phyloP scores from a whole-genome alignment of 2,329 filamentous ascomycete species.

The Fusarium anguioides region DNA sequence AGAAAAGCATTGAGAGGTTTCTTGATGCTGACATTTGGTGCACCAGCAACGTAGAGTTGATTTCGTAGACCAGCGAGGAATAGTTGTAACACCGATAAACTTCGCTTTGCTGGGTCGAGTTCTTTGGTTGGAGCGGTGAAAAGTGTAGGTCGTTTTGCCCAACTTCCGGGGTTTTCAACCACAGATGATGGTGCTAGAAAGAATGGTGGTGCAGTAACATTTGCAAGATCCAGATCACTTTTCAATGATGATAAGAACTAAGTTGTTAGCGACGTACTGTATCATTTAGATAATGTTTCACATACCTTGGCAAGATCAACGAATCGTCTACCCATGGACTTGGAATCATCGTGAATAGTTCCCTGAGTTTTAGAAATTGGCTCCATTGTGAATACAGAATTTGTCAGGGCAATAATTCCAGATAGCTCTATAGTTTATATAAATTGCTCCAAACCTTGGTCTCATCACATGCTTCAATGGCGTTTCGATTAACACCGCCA shows the following conservation, averaged over 20 bases:
- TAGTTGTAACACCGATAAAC: constrained; percentile 60
- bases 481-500: constrained; percentile 23
- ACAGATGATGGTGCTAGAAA: constrained; percentile 62
- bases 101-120: constrained; percentile 54
- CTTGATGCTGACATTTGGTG: constrained; percentile 60
- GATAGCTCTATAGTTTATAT: neutral
- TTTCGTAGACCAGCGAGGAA: constrained; percentile 59
- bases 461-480: constrained; percentile 27
- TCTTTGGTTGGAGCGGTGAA: constrained; percentile 61
- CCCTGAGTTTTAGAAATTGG: constrained; percentile 6
- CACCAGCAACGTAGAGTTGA: constrained; percentile 61
- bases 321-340: constrained; percentile 29
- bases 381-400: too few relatives aligned
- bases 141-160: constrained; percentile 60
- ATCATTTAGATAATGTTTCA: neutral
- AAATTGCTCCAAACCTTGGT: neutral
- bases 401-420: fast-evolving
- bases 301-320: constrained; percentile 35
- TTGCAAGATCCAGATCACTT: constrained; percentile 59
- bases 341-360: constrained; percentile 29
- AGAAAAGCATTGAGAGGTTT: constrained; percentile 66
- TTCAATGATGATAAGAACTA: constrained; percentile 49
- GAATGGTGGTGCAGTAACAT: constrained; percentile 62
- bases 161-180: constrained; percentile 63
- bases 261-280: neutral